Percentiles rank a stretch among this genome's conserved stretches.
Conservation (phyloP, 345 rosid species). For the Sisymbrium irio region DNA sequence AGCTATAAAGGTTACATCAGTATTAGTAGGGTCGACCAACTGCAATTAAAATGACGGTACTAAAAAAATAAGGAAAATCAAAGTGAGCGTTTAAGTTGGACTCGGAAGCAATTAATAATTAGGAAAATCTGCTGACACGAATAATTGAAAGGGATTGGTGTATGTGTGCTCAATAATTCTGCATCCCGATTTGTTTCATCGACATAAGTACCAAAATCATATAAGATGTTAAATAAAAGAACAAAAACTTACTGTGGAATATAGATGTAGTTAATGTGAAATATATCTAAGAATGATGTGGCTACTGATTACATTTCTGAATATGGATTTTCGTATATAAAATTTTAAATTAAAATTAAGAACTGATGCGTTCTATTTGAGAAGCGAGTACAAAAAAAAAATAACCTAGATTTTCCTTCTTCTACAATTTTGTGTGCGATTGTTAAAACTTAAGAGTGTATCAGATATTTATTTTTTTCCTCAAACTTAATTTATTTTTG, state of each 20-base stretch:
- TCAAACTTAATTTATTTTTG: too few species aligned
- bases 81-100: slow-evolving; percentile 3
- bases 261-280: too few species aligned
- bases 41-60: not conserved
- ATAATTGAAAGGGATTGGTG: slow-evolving; percentile 2
- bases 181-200: not conserved
- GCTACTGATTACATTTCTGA: not conserved
- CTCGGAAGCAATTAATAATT: slow-evolving; percentile 4
- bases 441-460: not conserved
- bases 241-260: too few species aligned
- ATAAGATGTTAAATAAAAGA: too few species aligned
- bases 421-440: not conserved
- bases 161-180: not conserved
- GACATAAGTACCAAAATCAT: too few species aligned
- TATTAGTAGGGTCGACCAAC: not conserved
- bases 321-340: not conserved
- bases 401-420: too few species aligned
- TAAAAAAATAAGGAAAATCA: not conserved
- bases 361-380: too few species aligned
- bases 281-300: not conserved
- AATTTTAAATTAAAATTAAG: too few species aligned
- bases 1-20: too few species aligned
- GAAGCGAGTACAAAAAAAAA: too few species aligned
- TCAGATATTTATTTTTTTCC: too few species aligned
- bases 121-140: not conserved